These are phyloP conservation scores for Globisporangium yorkense DNA, from an alignment of 352 stramenopile species.

Conservation along the genomic window DNA sequence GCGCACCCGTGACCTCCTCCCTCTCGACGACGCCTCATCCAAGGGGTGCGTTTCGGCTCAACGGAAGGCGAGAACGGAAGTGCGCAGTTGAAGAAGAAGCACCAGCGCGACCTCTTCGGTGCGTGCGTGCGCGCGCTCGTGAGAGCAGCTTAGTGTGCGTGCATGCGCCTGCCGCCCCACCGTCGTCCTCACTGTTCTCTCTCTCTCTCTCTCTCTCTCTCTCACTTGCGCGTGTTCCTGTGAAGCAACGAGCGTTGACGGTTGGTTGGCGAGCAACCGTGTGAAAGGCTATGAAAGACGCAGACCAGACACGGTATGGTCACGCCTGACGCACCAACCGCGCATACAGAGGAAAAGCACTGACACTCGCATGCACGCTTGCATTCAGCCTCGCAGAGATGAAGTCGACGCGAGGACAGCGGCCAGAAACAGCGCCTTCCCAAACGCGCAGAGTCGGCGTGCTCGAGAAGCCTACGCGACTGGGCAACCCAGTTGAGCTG, in stretches of 20 bases:
- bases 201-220: too few relatives aligned
- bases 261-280: too few relatives aligned
- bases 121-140: neutral
- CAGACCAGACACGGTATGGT: too few relatives aligned
- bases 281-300: too few relatives aligned
- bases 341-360: too few relatives aligned
- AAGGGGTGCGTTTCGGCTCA: neutral
- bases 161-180: neutral
- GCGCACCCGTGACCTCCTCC: slow-evolving; percentile 18
- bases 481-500: slow-evolving; percentile 40
- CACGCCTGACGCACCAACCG: too few relatives aligned
- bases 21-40: neutral
- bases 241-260: too few relatives aligned
- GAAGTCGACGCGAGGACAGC: slow-evolving; percentile 33
- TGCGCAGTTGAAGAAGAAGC: neutral
- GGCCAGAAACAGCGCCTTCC: neutral
- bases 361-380: neutral
- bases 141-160: neutral
- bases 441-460: slow-evolving; percentile 10
- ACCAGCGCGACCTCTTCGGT: slow-evolving; percentile 1
- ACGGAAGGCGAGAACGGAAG: slow-evolving; percentile 7
- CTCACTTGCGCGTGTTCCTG: too few relatives aligned
- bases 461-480: slow-evolving; percentile 31
- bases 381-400: slow-evolving; percentile 13
- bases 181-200: too few relatives aligned